A percentile compares a stretch with the other conserved stretches of the same genome.
Evolutionary conservation across 768 basidiomycete species (phyloP).

Genomic region (Xerocomus potaroensis): DNA sequence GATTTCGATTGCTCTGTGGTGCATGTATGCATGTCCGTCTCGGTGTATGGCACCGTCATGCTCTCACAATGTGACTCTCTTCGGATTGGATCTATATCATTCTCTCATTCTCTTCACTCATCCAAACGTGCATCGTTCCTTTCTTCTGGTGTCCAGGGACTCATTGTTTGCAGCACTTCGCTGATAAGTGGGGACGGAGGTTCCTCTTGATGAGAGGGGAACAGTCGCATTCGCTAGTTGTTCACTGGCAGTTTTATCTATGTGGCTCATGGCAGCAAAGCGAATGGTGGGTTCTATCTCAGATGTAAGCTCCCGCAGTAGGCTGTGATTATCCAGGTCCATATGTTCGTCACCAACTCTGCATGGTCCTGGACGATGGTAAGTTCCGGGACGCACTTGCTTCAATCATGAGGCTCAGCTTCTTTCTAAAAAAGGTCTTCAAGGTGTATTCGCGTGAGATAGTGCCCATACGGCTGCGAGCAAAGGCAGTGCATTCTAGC

Average conservation of each 20-base stretch:
- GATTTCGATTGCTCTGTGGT: slow-evolving; percentile 38
- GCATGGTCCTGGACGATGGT: slow-evolving; percentile 42
- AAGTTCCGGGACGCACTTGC: slow-evolving; percentile 2
- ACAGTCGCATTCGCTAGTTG: slow-evolving; percentile 32
- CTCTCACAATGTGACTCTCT: background rate
- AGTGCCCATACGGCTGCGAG: slow-evolving; percentile 44
- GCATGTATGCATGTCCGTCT: slow-evolving; percentile 8
- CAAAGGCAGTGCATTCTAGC: slow-evolving; percentile 39
- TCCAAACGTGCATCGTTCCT: slow-evolving; percentile 45
- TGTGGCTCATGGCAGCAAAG: slow-evolving; percentile 34
- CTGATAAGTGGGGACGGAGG: slow-evolving; percentile 37
- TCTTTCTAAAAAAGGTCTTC: slow-evolving; percentile 20
- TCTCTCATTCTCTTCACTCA: slow-evolving; percentile 45
- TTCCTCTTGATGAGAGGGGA: slow-evolving; percentile 42
- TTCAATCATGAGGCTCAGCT: background rate
- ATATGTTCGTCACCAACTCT: slow-evolving; percentile 43
- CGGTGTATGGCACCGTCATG: background rate
- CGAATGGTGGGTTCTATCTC: slow-evolving; percentile 21
- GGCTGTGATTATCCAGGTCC: slow-evolving; percentile 44
- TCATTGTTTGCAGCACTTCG: slow-evolving; percentile 40
- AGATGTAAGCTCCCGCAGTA: slow-evolving; percentile 26
- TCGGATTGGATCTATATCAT: slow-evolving; percentile 31
- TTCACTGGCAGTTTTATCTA: slow-evolving; percentile 41
- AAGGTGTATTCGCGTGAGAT: slow-evolving; percentile 44
- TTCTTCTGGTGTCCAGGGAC: slow-evolving; percentile 46